Evolutionary conservation across 1,284 basidiomycete genomes (phyloP), one percentile per base, ranked within the genome.

Genomic region (Ceratobasidium sp.): DNA sequence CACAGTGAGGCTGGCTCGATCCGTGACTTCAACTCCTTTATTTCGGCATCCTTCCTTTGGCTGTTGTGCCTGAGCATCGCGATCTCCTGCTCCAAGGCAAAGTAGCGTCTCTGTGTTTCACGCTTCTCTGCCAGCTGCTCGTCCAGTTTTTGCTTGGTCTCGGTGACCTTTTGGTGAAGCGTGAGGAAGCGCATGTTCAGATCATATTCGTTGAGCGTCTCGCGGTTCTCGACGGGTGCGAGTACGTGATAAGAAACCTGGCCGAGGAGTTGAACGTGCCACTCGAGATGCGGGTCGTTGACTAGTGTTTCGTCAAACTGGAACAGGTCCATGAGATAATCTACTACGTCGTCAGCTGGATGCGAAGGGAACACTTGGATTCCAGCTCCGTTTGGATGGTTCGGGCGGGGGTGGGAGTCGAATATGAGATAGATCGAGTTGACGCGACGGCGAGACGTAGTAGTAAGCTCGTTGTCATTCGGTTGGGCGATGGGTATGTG

Each of bases 361-460:
- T 27, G 2, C 17, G 81, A 84, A 3, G 77, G 76, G 71, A 79
- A 79, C 72, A 89, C 78, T 45, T 83, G 82, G 70, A 88, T 80
- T 0, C 84, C 86, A 2, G 87, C 83, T 13, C 87, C 87, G 32
- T 80, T 73, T 0, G 85, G 84, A 43, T 68, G 65, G 17, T 88
- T 82, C 0, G 82, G 80, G 22, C 87, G 82, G n/a, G 85, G 80
- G 74, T 89, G 88, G 0, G 86, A 86, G 76, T 90, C 87, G 71
- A 89, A 88, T 43, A 88, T 77, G 50, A 84, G 79, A 72, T 85
- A 88, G 13, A 68, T 29, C 5, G 52, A 68, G 20, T 34, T 20
- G 20, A 25, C 35, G 31, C 35, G 31, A 32, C 29, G n/a, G 10
- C 84, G 75, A 3, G 43, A 57, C 10, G 42, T 1, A 22, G 69